Evolutionary conservation across 2,329 filamentous ascomycete species (phyloP), one percentile per base, ranked within the genome.

Genomic region (Orbilia quercus): DNA sequence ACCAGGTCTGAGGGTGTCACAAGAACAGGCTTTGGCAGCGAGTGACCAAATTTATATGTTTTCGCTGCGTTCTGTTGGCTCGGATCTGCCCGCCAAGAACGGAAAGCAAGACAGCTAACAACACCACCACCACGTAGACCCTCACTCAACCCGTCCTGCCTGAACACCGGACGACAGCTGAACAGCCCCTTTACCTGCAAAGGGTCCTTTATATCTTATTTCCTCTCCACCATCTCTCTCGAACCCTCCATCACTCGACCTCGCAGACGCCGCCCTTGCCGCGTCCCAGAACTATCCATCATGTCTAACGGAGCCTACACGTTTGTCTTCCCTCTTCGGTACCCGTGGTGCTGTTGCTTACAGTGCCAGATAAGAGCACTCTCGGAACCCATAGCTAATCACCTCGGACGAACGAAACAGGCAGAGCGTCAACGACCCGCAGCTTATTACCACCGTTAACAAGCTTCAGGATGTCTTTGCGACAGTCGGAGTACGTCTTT

Each of bases 381-480:
- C 1, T 45, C 20, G n/a, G 20, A 28, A 20, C 9, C n/a, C 45
- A 28, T 1, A 54, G 50, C 62, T 65, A 57, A 65, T 42, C 31
- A 38, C 42, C 47, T 23, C 28, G 42, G 5, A 3, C n/a, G 40
- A 25, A 20, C 34, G 9, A 23, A n/a, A 59, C 80, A 90, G 88
- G 78, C 89, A 90, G 81, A 90, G 90, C 80, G 88, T 90, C 74
- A 90, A 90, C 80, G 88, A 90, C 79, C 88, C 88, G 23, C 84
- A 84, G 76, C 84, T 90, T 78, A 90, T 90, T 79, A 89, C 88
- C 31, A 90, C 98, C 78, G 95, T 99, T 81, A 99, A 99, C 86
- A 98, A 96, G 85, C 89, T 99, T 51, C 95, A 99, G 82, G 95
- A 99, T 91, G 95, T 99, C 78, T 99, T 99, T 81, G 90, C 94